phyloP scores from a whole-genome alignment of 345 rosid genomes.

The Arabidopsis thaliana region TAIR10.1 NC_003074.8:20487001-20487500 shows the following conservation, averaged over 20 bases:
- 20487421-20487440: constrained; percentile 57
- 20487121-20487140: too few species aligned
- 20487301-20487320: constrained; percentile 39
- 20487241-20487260: constrained; percentile 15
- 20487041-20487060: too few species aligned
- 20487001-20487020: too few species aligned
- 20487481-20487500: too few species aligned
- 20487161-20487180: background rate
- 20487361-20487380: constrained; percentile 65
- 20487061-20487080: too few species aligned
- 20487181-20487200: too few species aligned
- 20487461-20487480: too few species aligned
- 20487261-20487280: constrained; percentile 6
- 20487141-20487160: background rate
- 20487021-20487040: too few species aligned
- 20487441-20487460: constrained; percentile 51
- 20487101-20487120: too few species aligned
- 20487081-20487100: too few species aligned
- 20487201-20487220: constrained; percentile 28
- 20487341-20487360: constrained; percentile 67
- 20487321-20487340: constrained; percentile 78
- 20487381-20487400: constrained; percentile 64
- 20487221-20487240: constrained; percentile 28
- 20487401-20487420: constrained; percentile 59
- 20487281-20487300: constrained; percentile 29